These are phyloP conservation scores for Pseudotsuga menziesii DNA, from an alignment of 75 land plant genomes.

Conservation along the genomic window DNA sequence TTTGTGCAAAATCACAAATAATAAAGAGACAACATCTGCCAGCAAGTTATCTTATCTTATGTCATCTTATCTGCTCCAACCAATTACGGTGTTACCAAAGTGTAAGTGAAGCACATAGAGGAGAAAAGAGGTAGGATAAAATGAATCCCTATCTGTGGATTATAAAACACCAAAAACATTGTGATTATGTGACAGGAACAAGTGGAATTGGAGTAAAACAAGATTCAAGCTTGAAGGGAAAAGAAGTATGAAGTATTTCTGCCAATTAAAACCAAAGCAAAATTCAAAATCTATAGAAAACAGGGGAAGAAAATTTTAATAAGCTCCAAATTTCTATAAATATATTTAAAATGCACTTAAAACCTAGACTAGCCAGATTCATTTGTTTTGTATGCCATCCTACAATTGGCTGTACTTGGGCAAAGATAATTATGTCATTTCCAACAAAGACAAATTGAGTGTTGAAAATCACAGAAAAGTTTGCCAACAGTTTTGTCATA, in stretches of 20 bases:
- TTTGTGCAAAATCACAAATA: neutral
- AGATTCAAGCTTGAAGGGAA: neutral
- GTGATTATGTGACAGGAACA: neutral
- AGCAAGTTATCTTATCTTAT: neutral
- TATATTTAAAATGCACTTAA: neutral
- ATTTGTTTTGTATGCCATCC: neutral
- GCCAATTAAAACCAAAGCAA: neutral
- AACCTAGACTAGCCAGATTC: neutral
- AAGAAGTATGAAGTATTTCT: neutral
- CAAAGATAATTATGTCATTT: neutral
- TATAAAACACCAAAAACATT: neutral
- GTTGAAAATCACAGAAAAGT: too few species aligned
- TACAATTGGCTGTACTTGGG: neutral
- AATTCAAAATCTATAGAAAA: neutral
- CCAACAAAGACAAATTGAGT: neutral
- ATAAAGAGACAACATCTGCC: neutral
- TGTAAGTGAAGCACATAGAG: neutral
- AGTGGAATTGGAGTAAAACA: neutral
- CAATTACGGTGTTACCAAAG: neutral
- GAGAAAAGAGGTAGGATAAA: neutral
- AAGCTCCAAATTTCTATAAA: neutral
- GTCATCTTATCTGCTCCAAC: constrained; percentile 2
- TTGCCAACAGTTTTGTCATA: neutral
- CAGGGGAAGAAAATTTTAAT: neutral
- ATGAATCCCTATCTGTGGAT: neutral